Percentiles rank a stretch among this genome's conserved stretches.
Conservation (phyloP, 2,329 filamentous ascomycete genomes). For the Corniculantispora saksenae region DNA sequence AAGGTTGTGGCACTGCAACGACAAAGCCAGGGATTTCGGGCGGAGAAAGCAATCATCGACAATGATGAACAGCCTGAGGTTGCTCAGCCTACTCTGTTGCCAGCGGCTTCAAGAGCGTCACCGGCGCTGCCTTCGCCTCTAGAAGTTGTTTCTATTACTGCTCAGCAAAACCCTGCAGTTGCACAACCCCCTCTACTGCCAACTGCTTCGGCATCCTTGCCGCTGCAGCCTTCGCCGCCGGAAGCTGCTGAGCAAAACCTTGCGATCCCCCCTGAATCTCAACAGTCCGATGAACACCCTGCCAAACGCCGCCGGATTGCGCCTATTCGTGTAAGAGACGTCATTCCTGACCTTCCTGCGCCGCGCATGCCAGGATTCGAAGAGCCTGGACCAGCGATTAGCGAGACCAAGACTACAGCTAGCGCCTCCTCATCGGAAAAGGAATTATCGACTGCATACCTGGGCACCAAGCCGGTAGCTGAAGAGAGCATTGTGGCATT, state of each 20-base stretch:
- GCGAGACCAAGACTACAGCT: neutral
- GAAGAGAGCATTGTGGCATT: slow-evolving; percentile 22
- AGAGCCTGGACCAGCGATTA: neutral
- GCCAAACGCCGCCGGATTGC: slow-evolving; percentile 31
- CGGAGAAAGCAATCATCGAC: neutral
- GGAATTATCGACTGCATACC: slow-evolving; percentile 32
- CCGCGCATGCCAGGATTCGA: slow-evolving; percentile 14
- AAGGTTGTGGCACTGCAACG: slow-evolving; percentile 58
- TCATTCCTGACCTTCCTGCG: slow-evolving; percentile 21
- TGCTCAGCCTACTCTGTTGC: neutral
- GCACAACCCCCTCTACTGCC: neutral
- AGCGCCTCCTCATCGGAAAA: slow-evolving; percentile 10
- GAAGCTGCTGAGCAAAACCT: neutral
- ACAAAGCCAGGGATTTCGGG: slow-evolving; percentile 51
- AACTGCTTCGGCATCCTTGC: neutral
- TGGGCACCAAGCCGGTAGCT: slow-evolving; percentile 37
- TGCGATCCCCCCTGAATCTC: neutral
- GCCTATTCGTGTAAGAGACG: slow-evolving; percentile 28
- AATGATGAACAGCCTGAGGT: neutral
- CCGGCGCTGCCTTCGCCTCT: neutral
- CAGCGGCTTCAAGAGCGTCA: neutral
- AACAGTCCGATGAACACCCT: neutral
- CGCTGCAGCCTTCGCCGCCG: neutral
- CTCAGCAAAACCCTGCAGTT: neutral
- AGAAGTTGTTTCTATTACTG: neutral